Base-by-base conservation (phyloP, 306 rosid species). In the Quercus gilva region DNA sequence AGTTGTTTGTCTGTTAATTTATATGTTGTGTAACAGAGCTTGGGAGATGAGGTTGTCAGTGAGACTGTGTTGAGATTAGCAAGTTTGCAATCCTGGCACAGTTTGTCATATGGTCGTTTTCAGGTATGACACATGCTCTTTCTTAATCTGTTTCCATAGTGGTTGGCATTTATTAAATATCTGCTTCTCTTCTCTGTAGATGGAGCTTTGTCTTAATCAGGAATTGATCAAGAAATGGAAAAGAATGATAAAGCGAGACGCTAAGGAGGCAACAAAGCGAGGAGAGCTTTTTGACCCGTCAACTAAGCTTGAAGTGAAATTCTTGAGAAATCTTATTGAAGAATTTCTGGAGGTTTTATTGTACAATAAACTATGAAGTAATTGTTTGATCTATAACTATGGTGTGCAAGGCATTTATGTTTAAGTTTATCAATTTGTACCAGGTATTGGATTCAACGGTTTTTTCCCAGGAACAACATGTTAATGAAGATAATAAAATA, bases 31-130 rank as follows among this genome's bases (percentile, higher is more conserved):
- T 86, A 69, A 75, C 94, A 93, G 98, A 95, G 99, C 84, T 91
- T 95, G 89, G 99, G 91, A 91, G 99, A 95, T 82, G 99, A 91
- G 84, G 85, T 95, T 71, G 99, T 93, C 79, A 95, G 97, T 76
- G 86, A 85, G 82, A 88, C 93, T 25, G 90, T 93, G 69, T 88
- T 95, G 81, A 95, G 87, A 83, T 80, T 93, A 73, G 98, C 99
- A 55, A 88, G 93, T 76, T 86, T 95, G 87, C 91, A 93, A 84
- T 90, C 98, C 33, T 95, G 98, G 99, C 87, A 90, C 83, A 88
- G 98, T 84, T 87, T 95, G 85, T 93, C 98, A 61, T 90, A 90
- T 80, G 99, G 98, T 75, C 95, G 97, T 68, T 95, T 95, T 88
- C 99, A 93, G 98, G 99, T 95, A 84, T 76, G 81, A 79, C 58